Conservation (phyloP, 2,329 filamentous ascomycete species). For the Aspergillus ibericus region DNA sequence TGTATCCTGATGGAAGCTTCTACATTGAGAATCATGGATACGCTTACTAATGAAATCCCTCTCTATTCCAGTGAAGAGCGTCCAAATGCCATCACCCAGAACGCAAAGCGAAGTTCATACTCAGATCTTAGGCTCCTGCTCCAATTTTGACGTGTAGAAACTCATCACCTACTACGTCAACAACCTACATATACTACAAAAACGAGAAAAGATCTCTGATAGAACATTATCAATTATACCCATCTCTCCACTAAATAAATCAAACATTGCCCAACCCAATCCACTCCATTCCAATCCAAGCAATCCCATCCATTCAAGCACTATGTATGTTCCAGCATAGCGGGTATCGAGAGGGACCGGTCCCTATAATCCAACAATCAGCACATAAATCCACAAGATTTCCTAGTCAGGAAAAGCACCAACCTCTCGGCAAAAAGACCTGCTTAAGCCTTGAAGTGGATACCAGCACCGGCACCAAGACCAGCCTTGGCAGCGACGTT, state of each 20-base stretch:
- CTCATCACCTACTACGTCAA: no score
- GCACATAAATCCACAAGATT: no score
- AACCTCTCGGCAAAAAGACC: background rate
- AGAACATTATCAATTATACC: background rate
- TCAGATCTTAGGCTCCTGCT: no score
- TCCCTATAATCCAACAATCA: background rate
- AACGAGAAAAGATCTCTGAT: background rate
- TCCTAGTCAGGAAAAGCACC: no score
- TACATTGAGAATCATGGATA: no score
- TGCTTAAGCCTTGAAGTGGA: background rate
- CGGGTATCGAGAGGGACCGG: background rate
- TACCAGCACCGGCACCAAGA: background rate
- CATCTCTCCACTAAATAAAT: background rate
- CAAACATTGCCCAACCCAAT: background rate
- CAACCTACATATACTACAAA: no score
- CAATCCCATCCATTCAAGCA: background rate
- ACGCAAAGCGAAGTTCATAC: no score
- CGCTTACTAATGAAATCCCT: no score
- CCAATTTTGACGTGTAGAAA: no score
- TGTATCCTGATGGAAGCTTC: no score
- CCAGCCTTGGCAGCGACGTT: background rate
- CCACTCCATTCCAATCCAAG: background rate
- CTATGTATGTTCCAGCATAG: background rate
- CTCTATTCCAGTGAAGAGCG: no score
- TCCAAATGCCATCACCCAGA: no score